Percentiles rank a stretch among this genome's conserved stretches.
Conservation (phyloP, 1,284 basidiomycete genomes). For the Papiliotrema terrestris region DNA sequence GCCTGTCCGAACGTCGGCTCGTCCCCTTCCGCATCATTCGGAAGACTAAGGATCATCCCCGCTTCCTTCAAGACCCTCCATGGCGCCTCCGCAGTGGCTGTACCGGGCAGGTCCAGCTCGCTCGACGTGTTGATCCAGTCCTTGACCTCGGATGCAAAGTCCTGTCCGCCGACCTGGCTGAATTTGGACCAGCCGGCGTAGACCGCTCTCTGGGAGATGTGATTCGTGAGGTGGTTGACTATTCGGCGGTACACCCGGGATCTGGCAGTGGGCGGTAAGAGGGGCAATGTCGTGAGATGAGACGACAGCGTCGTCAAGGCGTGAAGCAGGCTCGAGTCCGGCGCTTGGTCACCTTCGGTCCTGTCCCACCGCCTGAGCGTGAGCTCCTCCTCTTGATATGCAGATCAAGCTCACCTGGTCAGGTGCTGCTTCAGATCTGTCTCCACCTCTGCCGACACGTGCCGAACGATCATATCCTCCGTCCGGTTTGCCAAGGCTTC, state of each 20-base stretch:
- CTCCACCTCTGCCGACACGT: slow-evolving; percentile 75
- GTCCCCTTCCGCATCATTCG: slow-evolving; percentile 48
- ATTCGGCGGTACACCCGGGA: slow-evolving; percentile 67
- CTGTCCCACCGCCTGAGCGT: slow-evolving; percentile 46
- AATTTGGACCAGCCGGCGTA: slow-evolving; percentile 67
- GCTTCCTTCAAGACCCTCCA: slow-evolving; percentile 69
- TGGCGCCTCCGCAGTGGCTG: slow-evolving; percentile 57
- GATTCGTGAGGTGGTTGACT: slow-evolving; percentile 62
- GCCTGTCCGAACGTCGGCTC: slow-evolving; percentile 72
- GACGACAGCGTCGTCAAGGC: slow-evolving; percentile 70
- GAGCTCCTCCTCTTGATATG: slow-evolving; percentile 5
- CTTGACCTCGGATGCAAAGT: slow-evolving; percentile 64
- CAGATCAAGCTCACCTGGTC: slow-evolving; percentile 42
- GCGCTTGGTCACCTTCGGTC: slow-evolving; percentile 14
- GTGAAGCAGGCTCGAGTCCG: slow-evolving; percentile 60
- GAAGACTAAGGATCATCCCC: slow-evolving; percentile 60
- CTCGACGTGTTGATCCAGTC: slow-evolving; percentile 58
- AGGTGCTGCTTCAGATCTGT: slow-evolving; percentile 67
- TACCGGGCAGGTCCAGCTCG: slow-evolving; percentile 53
- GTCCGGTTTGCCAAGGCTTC: slow-evolving; percentile 61
- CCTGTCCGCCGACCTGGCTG: slow-evolving; percentile 56
- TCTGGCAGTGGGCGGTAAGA: slow-evolving; percentile 58
- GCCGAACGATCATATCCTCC: slow-evolving; percentile 78
- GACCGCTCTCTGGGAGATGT: slow-evolving; percentile 76
- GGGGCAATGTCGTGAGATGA: slow-evolving; percentile 63